These are phyloP conservation scores for Ogataea pilisensis DNA, from an alignment of 805 yeast genomes.

Conservation along the genomic window DNA sequence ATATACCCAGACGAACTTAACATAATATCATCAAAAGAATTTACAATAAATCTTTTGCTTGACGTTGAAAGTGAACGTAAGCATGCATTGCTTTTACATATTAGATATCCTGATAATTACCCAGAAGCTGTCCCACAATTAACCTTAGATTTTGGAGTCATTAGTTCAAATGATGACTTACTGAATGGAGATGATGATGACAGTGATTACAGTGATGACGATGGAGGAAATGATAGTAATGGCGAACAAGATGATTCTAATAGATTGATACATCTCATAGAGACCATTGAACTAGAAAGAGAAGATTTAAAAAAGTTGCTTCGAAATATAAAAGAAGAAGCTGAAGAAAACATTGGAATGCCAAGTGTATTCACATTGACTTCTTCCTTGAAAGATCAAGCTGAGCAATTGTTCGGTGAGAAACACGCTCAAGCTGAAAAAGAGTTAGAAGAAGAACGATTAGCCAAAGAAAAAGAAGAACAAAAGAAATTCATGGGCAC, in stretches of 20 bases:
- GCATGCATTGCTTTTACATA: constrained; percentile 55
- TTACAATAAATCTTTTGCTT: constrained; percentile 53
- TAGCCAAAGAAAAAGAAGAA: constrained; percentile 71
- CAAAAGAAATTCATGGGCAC: constrained; percentile 91
- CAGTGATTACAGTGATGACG: constrained; percentile 35
- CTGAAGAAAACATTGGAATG: constrained; percentile 80
- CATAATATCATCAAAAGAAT: constrained; percentile 43
- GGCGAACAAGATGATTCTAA: constrained; percentile 31
- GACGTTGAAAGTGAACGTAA: constrained; percentile 63
- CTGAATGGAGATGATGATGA: constrained; percentile 34
- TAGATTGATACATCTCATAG: constrained; percentile 51
- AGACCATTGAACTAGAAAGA: constrained; percentile 49
- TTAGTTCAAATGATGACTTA: constrained; percentile 18
- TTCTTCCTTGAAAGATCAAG: constrained; percentile 74
- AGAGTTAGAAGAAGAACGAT: constrained; percentile 52
- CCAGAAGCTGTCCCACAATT: constrained; percentile 78
- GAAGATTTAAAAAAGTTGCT: constrained; percentile 42
- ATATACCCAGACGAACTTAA: constrained; percentile 89
- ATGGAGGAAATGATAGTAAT: constrained; percentile 43
- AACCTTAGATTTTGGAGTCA: constrained; percentile 32
- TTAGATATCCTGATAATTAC: constrained; percentile 70
- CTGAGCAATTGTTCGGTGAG: constrained; percentile 62
- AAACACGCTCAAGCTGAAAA: constrained; percentile 53
- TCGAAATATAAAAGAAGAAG: constrained; percentile 48
- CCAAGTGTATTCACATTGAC: constrained; percentile 85